Evolutionary conservation across 2,329 filamentous ascomycete species (phyloP), one percentile per base, ranked within the genome.

Genomic region (Amphichorda felina): DNA sequence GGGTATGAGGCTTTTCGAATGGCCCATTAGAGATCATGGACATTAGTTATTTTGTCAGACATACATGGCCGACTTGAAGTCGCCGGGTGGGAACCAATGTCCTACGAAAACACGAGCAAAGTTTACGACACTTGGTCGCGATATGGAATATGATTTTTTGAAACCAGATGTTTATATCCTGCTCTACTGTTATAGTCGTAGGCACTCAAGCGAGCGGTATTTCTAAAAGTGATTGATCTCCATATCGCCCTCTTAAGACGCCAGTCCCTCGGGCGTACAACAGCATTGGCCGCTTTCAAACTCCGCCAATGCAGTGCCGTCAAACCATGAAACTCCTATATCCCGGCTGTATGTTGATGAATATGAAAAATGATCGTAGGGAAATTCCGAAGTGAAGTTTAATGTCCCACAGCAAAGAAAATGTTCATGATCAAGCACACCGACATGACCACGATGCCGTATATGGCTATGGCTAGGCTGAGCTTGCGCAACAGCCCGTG

Each of bases 361-460:
- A n/a, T n/a, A n/a, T n/a, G n/a, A n/a, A n/a, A n/a, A n/a, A 27
- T 13, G 26, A 10, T 27, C 26, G 26, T 11, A 10, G 26, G 4
- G 13, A 10, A 4, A 27, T 11, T 5, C 5, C 11, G 4, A 27
- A 13, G 26, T 27, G 17, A 28, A 28, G 14, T 21, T 19, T 30
- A 36, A 17, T 36, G 27, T 11, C 18, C 68, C 37, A 68, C 72
- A 34, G 75, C 68, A 47, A 91, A 87, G 48, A 94, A 82, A 11
- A 82, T 77, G 54, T 96, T 96, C 51, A 87, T 86, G 30, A 75
- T 63, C 47, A 98, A 60, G 53, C 88, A 96, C 33, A 89, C 79
- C 19, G 84, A 62, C 91, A 98, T 96, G 36, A 98, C 87, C 33
- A 82, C 60, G 8, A 85, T 45, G 15, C 91, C 91, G 51, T 98